Evolutionary conservation across 2,329 filamentous ascomycete species (phyloP), one percentile per base, ranked within the genome.

Genomic region (Basipetospora chlamydospora): DNA sequence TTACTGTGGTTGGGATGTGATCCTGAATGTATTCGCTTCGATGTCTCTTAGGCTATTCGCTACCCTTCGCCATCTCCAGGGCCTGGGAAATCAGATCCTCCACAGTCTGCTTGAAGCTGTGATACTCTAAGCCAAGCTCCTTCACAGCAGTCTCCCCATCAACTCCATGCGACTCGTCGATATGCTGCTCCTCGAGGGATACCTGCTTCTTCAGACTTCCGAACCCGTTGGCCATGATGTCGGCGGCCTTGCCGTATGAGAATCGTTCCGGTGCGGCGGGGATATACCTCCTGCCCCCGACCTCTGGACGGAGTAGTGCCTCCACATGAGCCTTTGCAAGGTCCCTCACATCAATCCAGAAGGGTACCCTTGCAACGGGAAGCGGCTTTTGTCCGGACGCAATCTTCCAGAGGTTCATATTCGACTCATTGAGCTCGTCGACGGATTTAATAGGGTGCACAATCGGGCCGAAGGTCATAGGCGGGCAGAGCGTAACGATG

Each of bases 281-380:
- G 2, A 56, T 49, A 39, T 56, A 67, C 29, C 64, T 46, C 42
- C 59, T 60, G 0, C 55, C 55, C 0, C 53, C 55, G 1, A 48
- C 58, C 3, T 55, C 54, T 0, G 49, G 48, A 3, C 44, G 46
- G 10, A 64, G 23, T 3, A 64, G 44, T 1, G 63, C 61, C 29
- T 58, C 54, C 1, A 63, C 55, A 42, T 67, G 64, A 1, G 59
- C 61, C 10, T 46, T 41, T 0, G 63, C 63, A 2, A 67, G 45
- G 42, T 67, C 63, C 5, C 64, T 47, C 1, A 62, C 64, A 40
- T 67, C 63, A 15, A 66, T 56, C 58, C 58, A 67, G 31, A 59
- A 58, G 1, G 55, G 54, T 1, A 64, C 58, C 1, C 54, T 45
- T 1, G 57, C 50, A 2, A 51, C 43, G 0, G 63, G 63, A 1